These are phyloP conservation scores for Paramecium biaurelia DNA, from an alignment of 73 alveolate species.

Conservation along the genomic window DNA sequence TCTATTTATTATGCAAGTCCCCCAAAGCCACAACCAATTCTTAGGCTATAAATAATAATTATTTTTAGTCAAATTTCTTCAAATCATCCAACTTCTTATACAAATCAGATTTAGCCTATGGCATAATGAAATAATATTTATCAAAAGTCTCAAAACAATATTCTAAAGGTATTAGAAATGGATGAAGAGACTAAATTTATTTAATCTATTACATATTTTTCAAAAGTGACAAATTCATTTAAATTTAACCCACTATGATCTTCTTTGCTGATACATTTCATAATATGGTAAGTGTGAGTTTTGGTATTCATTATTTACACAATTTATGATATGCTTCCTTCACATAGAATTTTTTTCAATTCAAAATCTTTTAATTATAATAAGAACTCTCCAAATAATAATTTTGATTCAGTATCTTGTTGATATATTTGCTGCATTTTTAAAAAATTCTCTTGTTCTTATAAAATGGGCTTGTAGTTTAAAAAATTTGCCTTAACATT, in stretches of 20 bases:
- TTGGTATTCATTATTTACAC: background rate
- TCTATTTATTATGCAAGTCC: background rate
- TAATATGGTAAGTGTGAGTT: background rate
- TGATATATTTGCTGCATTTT: background rate
- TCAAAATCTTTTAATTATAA: background rate
- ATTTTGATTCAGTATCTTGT: background rate
- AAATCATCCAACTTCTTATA: background rate
- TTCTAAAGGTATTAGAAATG: background rate
- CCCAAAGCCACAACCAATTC: conserved; percentile 4
- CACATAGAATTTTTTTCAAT: background rate
- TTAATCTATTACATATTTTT: background rate
- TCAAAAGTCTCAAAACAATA: background rate
- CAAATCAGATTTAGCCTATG: background rate
- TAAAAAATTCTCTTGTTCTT: background rate
- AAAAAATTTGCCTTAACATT: background rate
- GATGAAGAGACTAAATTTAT: background rate
- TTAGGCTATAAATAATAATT: background rate
- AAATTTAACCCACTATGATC: background rate
- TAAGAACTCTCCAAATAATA: background rate
- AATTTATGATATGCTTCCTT: conserved; percentile 14
- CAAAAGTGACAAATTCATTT: background rate
- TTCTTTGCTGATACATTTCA: background rate
- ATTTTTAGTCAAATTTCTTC: background rate
- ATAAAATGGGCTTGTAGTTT: background rate
- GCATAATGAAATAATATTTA: background rate